Conservation (phyloP, 495 filamentous ascomycete species). For the Pyrenula massariospora region DNA sequence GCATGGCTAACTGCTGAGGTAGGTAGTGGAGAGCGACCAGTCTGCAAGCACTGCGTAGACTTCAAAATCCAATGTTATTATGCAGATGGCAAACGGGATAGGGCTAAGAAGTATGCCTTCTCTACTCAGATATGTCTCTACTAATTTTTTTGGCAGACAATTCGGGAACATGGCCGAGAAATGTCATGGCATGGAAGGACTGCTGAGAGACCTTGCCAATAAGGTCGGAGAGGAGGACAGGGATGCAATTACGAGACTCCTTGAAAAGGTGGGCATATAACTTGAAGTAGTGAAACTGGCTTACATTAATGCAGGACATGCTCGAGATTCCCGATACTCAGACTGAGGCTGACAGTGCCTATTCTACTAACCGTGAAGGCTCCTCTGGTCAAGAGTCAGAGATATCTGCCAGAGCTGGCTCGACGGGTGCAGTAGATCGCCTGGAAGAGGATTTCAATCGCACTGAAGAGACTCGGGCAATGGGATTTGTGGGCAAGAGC, state of each 20-base stretch:
- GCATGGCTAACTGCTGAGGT: neutral
- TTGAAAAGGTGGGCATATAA: slow-evolving; percentile 25
- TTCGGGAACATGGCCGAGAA: slow-evolving; percentile 31
- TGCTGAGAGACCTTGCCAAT: slow-evolving; percentile 27
- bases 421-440: slow-evolving; percentile 45
- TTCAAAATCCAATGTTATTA: slow-evolving; percentile 38
- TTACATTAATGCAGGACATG: slow-evolving; percentile 8
- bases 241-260: slow-evolving; percentile 23
- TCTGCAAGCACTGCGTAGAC: slow-evolving; percentile 46
- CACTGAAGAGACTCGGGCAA: slow-evolving; percentile 33
- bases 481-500: slow-evolving; percentile 54
- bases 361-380: slow-evolving; percentile 23
- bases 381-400: slow-evolving; percentile 15
- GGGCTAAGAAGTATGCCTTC: slow-evolving; percentile 36
- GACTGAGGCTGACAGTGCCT: slow-evolving; percentile 15
- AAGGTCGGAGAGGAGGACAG: slow-evolving; percentile 20
- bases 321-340: slow-evolving; percentile 17
- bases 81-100: slow-evolving; percentile 45
- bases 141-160: slow-evolving; percentile 16
- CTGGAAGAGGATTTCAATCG: slow-evolving; percentile 51
- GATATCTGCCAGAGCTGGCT: slow-evolving; percentile 44
- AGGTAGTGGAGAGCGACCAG: slow-evolving; percentile 33
- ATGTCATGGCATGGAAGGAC: slow-evolving; percentile 35
- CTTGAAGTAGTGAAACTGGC: slow-evolving; percentile 1
- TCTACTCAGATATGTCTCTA: slow-evolving; percentile 1